phyloP scores from a whole-genome alignment of 257 asterid species.

The Solanum rostratum region DNA sequence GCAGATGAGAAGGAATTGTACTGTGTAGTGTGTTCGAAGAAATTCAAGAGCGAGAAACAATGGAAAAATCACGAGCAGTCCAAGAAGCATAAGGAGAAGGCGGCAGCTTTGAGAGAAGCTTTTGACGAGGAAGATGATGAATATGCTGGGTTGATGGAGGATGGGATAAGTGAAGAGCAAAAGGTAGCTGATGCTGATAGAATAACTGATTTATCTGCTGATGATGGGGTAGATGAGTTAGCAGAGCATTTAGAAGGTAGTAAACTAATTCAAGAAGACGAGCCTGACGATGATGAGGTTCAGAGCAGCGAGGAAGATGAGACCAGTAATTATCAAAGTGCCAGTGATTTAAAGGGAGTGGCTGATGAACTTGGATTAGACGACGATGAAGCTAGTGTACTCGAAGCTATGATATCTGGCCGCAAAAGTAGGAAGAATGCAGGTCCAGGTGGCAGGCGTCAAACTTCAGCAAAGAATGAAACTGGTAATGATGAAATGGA shows the following conservation, averaged over 20 bases:
- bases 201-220: slow-evolving; percentile 38
- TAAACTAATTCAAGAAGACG: slow-evolving; percentile 29
- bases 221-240: slow-evolving; percentile 40
- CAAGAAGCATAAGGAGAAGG: slow-evolving; percentile 90
- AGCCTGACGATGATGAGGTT: slow-evolving; percentile 22
- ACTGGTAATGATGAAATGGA: slow-evolving; percentile 47
- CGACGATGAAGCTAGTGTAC: slow-evolving; percentile 56
- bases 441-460: slow-evolving; percentile 16
- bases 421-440: slow-evolving; percentile 31
- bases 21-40: slow-evolving; percentile 87
- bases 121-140: slow-evolving; percentile 61
- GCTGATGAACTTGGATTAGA: slow-evolving; percentile 21
- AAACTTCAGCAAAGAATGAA: slow-evolving; percentile 29
- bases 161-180: slow-evolving; percentile 19
- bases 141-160: slow-evolving; percentile 24
- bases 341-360: slow-evolving; percentile 10
- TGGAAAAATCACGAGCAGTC: slow-evolving; percentile 98
- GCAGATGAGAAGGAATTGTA: slow-evolving; percentile 39
- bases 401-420: slow-evolving; percentile 79
- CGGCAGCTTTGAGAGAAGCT: slow-evolving; percentile 69
- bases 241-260: slow-evolving; percentile 30
- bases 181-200: slow-evolving; percentile 23
- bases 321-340: slow-evolving; percentile 12
- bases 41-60: slow-evolving; percentile 91
- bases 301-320: slow-evolving; percentile 22